Percentiles rank a stretch among this genome's conserved stretches.
Evolutionary conservation across 129 eudicot genomes (phyloP).

Genomic region (Escallonia herrerae): DNA sequence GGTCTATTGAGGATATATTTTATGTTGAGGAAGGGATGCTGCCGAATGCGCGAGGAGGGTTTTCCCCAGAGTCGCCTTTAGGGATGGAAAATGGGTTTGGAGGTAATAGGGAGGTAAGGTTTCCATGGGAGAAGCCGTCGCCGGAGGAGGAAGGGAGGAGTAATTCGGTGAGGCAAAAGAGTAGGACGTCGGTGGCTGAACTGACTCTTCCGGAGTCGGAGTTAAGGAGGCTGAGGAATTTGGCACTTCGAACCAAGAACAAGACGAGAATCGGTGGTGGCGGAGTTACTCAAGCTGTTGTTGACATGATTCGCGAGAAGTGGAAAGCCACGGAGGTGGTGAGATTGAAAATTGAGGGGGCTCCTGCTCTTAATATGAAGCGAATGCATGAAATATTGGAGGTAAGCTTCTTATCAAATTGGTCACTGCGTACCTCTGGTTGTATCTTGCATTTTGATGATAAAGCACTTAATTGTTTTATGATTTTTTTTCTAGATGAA

Average conservation of each 20-base stretch:
- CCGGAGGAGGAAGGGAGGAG: conserved; percentile 25
- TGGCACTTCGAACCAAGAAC: conserved; percentile 55
- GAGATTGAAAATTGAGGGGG: conserved; percentile 74
- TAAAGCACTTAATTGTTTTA: background rate
- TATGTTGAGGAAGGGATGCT: conserved; percentile 80
- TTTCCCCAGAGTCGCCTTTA: conserved; percentile 52
- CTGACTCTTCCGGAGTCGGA: conserved; percentile 77
- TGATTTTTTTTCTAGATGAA: background rate
- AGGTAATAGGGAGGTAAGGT: conserved; percentile 49
- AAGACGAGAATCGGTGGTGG: conserved; percentile 65
- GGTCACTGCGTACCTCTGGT: background rate
- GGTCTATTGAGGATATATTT: conserved; percentile 87
- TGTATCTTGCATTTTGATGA: conserved; percentile 1
- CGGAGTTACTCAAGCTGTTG: conserved; percentile 69
- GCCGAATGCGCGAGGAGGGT: conserved; percentile 82
- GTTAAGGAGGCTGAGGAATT: conserved; percentile 59
- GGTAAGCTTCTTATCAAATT: conserved; percentile 38
- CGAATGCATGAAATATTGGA: conserved; percentile 85
- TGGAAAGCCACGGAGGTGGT: conserved; percentile 81
- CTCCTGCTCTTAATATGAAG: conserved; percentile 93
- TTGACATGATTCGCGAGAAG: conserved; percentile 64
- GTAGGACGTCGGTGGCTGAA: conserved; percentile 71
- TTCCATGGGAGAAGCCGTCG: conserved; percentile 84
- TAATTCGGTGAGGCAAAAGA: conserved; percentile 49
- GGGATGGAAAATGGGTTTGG: conserved; percentile 54